These are phyloP conservation scores for Plectosphaerella cucumerina DNA, from an alignment of 2,329 filamentous ascomycete genomes.

Conservation along the genomic window DNA sequence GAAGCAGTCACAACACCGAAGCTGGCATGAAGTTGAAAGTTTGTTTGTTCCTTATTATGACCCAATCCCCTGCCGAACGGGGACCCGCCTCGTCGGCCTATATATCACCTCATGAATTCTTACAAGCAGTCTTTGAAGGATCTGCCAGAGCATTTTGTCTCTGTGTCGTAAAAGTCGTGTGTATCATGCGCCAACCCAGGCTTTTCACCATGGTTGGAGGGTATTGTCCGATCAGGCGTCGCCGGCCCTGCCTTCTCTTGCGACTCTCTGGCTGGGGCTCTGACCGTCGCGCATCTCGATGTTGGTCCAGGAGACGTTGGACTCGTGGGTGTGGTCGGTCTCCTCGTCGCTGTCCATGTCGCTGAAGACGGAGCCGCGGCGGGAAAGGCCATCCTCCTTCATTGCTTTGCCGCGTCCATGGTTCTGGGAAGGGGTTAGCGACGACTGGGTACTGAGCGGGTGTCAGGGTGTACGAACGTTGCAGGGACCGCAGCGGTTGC, in stretches of 20 bases:
- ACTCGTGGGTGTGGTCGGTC: not conserved
- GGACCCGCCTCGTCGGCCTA: no score
- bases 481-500: conserved; percentile 23
- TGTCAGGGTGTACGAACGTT: conserved; percentile 13
- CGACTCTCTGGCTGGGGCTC: not conserved
- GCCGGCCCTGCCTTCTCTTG: not conserved
- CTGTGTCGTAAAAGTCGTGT: no score
- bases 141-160: no score
- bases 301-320: not conserved
- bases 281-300: not conserved
- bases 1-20: no score
- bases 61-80: no score
- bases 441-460: not conserved
- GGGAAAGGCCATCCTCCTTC: not conserved
- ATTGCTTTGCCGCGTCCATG: not conserved
- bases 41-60: no score
- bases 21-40: no score
- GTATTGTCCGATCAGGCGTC: not conserved
- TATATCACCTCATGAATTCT: no score
- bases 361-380: not conserved
- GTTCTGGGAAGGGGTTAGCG: not conserved
- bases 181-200: no score
- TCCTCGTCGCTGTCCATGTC: not conserved
- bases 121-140: no score
- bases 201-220: no score